Percentiles rank a stretch among this genome's conserved stretches.
Evolutionary conservation across 257 asterid species (phyloP).

Genomic region (Fraxinus excelsior): DNA sequence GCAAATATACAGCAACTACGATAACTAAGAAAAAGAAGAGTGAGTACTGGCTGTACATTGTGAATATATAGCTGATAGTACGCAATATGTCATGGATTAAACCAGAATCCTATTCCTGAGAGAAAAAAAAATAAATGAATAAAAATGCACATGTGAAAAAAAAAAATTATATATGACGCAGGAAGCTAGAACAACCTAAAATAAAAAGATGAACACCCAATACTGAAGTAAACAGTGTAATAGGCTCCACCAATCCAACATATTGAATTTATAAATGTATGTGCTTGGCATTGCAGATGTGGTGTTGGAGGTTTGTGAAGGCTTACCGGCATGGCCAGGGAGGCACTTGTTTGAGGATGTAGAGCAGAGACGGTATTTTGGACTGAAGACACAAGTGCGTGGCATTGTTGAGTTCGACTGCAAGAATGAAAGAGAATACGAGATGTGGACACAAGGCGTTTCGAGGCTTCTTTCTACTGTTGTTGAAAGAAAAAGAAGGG

Average conservation of each 20-base stretch:
- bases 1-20: conserved; percentile 82
- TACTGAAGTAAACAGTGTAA: too few relatives aligned
- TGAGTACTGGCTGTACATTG: conserved; percentile 25
- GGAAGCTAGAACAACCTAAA: too few relatives aligned
- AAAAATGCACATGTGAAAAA: too few relatives aligned
- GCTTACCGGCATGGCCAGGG: conserved; percentile 98
- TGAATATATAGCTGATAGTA: background rate
- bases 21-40: conserved; percentile 95
- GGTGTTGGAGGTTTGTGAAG: conserved; percentile 72
- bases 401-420: conserved; percentile 75
- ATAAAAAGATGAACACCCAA: too few relatives aligned
- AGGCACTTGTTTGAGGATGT: conserved; percentile 91
- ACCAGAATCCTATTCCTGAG: background rate
- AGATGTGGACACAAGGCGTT: conserved; percentile 75
- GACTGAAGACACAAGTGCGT: conserved; percentile 75
- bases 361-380: conserved; percentile 85
- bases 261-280: too few relatives aligned
- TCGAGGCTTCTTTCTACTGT: conserved; percentile 60
- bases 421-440: conserved; percentile 55
- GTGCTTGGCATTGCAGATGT: conserved; percentile 55
- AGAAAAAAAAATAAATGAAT: too few relatives aligned
- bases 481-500: conserved; percentile 50
- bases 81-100: background rate
- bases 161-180: too few relatives aligned
- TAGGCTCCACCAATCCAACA: background rate